These are phyloP conservation scores for Lodderomyces orthopsilosis DNA, from an alignment of 1,139 yeast species.

Conservation along the genomic window DNA sequence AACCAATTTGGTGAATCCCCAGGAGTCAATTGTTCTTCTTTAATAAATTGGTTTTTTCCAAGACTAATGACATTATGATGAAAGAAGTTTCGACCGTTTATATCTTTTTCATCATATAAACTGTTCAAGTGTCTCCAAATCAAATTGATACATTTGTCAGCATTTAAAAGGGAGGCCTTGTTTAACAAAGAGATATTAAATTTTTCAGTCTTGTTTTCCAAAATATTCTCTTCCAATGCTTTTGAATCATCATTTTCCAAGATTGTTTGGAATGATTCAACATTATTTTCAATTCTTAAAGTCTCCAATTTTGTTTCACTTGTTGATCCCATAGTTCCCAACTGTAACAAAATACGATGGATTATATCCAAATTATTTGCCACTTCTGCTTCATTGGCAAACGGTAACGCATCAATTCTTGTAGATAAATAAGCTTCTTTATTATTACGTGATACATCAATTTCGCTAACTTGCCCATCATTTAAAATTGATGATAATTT, in stretches of 20 bases:
- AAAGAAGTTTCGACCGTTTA: conserved; percentile 78
- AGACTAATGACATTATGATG: conserved; percentile 78
- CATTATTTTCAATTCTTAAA: conserved; percentile 4
- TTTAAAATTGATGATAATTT: conserved; percentile 44
- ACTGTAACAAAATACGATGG: conserved; percentile 49
- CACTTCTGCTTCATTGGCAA: conserved; percentile 68
- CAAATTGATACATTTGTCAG: conserved; percentile 56
- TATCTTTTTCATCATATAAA: conserved; percentile 61
- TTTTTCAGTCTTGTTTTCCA: conserved; percentile 31
- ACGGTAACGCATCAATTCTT: conserved; percentile 71
- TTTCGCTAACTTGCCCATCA: conserved; percentile 5
- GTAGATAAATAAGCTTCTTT: conserved; percentile 66
- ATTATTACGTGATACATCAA: conserved; percentile 52
- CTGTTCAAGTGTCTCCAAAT: conserved; percentile 34
- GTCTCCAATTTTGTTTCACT: conserved; percentile 14
- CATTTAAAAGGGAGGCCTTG: conserved; percentile 53
- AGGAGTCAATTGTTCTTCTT: conserved; percentile 28
- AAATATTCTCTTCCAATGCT: conserved; percentile 27
- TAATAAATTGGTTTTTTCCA: conserved; percentile 51
- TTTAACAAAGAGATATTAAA: conserved; percentile 56
- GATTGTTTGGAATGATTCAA: conserved; percentile 18
- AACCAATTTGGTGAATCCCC: conserved; percentile 34
- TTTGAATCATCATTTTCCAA: conserved; percentile 47
- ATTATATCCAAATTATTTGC: conserved; percentile 53
- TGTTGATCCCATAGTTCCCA: conserved; percentile 21